Evolutionary conservation across 768 basidiomycete species (phyloP).

Genomic region (Boletus tomentosulus): DNA sequence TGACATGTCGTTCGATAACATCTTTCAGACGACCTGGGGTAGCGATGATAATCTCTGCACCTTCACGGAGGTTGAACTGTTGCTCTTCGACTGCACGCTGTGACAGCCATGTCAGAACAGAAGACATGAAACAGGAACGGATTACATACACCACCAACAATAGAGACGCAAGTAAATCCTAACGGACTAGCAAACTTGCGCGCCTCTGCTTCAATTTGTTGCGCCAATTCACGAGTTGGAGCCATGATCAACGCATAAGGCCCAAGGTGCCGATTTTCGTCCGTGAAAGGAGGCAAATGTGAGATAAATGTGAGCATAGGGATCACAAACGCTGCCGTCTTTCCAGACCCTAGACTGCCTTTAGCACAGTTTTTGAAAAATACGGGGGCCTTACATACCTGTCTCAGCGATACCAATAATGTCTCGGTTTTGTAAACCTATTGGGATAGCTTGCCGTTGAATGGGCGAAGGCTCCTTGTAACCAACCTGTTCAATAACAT

Average conservation of each 20-base stretch:
- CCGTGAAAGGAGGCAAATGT: constrained; percentile 76
- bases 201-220: constrained; percentile 93
- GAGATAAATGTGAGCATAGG: constrained; percentile 97
- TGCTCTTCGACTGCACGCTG: constrained; percentile 95
- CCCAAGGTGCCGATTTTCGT: constrained; percentile 91
- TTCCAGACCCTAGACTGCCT: constrained; percentile 76
- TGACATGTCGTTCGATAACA: constrained; percentile 91
- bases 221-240: constrained; percentile 97
- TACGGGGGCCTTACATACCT: constrained; percentile 44
- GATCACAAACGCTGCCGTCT: constrained; percentile 97
- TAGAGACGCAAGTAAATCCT: constrained; percentile 93
- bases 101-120: constrained; percentile 11
- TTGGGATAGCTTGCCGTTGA: constrained; percentile 98
- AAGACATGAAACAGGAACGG: background rate
- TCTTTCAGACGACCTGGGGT: constrained; percentile 98
- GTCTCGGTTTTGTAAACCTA: constrained; percentile 93
- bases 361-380: background rate
- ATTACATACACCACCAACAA: constrained; percentile 83
- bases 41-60: constrained; percentile 97
- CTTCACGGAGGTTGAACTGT: constrained; percentile 95
- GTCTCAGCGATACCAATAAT: constrained; percentile 99
- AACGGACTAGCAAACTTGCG: constrained; percentile 88
- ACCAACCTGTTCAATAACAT: constrained; percentile 85
- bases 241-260: constrained; percentile 92
- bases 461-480: constrained; percentile 98